Evolutionary conservation across 169 alveolate genomes (phyloP), one percentile per base, ranked within the genome.

Genomic region (Cryptosporidium andersoni): DNA sequence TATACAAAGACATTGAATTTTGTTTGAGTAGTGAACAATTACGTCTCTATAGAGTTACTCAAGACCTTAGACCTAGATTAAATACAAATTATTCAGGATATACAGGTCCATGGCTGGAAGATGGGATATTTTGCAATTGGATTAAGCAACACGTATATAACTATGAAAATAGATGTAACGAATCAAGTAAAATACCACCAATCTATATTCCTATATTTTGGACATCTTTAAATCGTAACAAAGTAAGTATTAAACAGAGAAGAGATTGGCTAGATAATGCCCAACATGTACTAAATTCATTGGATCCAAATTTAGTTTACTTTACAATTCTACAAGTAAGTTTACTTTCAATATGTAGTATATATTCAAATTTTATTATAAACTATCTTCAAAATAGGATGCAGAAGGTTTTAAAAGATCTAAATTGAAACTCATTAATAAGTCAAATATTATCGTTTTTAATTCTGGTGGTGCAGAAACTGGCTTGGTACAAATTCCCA

Each of bases 291-390:
- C 12, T 56, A 52, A 60, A 64, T 36, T 25, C 58, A 14, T 47
- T 81, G 9, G 45, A 65, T 4, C 43, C 49, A 14, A 60, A 81
- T 11, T 14, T 56, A 12, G 2, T 56, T n/a, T 81, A 64, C 63
- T 81, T 81, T 25, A 81, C 89, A 3, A 82, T 81, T 58, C 62
- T 81, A 3, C 89, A 81, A 68, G 89, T 81, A 51, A 64, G 81
- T 52, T 64, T 39, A 53, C 14, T 34, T 3, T 8, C 16, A 25
- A 43, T 25, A 14, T n/a, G 1, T 16, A 55, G 42, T 58, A 2
- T 36, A 36, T 9, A 36, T 4, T 3, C 49, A 36, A 53, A 34
- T 39, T 4, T 25, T 8, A 34, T 48, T 9, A 5, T 12, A 12
- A 51, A 1, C 14, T 43, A 43, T 8, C 40, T 65, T 6, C 11